Evolutionary conservation across 495 filamentous ascomycete species (phyloP), one percentile per base, ranked within the genome.

Genomic region (Tuber indicum): DNA sequence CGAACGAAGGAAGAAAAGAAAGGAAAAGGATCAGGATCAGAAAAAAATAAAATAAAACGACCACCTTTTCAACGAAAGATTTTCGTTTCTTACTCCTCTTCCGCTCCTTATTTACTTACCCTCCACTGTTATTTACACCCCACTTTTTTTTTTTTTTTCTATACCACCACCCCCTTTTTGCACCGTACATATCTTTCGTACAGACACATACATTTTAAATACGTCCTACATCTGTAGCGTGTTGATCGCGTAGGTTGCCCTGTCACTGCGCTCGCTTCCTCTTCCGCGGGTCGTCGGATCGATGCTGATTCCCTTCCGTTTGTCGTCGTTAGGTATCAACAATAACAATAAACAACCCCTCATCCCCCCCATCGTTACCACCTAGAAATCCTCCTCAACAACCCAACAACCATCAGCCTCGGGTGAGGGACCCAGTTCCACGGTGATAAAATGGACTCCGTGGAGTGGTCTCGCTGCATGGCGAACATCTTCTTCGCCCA

Each of bases 401-500:
- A 42, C 44, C 41, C 12, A 78, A 69, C 41, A 70, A 42, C 39
- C 52, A 47, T 17, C 44, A 39, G 39, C 72, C 75, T 49, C 58
- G 74, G 72, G 7, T 42, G 23, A 77, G 42, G 49, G 49, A 43
- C 45, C 36, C 43, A 46, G 21, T 72, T 72, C 47, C 70, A 45
- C 75, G 52, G 66, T 71, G 46, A 43, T 66, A 41, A 76, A 76
- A 81, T 81, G 82, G 79, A 83, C 47, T 42, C 75, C 26, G 72
- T 82, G 73, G 82, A 83, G 36, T 83, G 74, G 74, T 81, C 81
- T 70, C 81, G 81, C 52, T 77, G 69, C 49, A 83, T 82, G 78
- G 81, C 82, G 71, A 75, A 78, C 49, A 76, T 83, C 73, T 83
- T 83, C 36, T 81, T 83, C 43, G 75, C 78, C 17, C 80, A 83